Evolutionary conservation across 148 eudicot genomes (phyloP).

Genomic region (Camellia granthamiana): DNA sequence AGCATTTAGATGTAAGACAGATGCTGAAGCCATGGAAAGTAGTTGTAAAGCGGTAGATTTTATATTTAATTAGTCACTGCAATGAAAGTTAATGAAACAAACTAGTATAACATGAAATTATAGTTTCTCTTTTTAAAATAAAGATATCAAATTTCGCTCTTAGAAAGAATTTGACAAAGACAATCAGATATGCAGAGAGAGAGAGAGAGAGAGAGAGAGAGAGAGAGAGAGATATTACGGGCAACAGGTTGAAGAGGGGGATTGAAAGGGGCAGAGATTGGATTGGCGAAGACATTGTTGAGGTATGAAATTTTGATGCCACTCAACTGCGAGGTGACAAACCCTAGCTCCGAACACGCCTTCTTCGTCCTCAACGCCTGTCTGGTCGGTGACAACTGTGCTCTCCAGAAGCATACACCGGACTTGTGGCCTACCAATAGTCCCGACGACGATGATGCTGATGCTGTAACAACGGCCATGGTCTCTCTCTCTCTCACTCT

Average conservation of each 20-base stretch:
- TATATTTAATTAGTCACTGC: too few relatives aligned
- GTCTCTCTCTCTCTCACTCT: neutral
- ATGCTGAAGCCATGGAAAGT: too few relatives aligned
- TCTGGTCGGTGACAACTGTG: conserved; percentile 16
- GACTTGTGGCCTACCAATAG: conserved; percentile 26
- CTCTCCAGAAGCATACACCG: conserved; percentile 20
- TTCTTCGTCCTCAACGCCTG: conserved; percentile 17
- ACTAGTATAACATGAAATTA: too few relatives aligned
- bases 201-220: neutral
- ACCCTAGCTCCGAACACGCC: conserved; percentile 38
- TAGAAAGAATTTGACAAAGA: too few relatives aligned
- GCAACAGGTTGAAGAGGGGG: conserved; percentile 44
- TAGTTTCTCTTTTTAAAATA: too few relatives aligned
- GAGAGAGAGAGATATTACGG: conserved; percentile 35
- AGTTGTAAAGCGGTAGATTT: too few relatives aligned
- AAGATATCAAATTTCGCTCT: too few relatives aligned
- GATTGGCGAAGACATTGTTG: conserved; percentile 16
- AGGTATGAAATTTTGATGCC: conserved; percentile 39
- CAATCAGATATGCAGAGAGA: too few relatives aligned
- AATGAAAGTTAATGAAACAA: too few relatives aligned
- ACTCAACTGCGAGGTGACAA: conserved; percentile 49
- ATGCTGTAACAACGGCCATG: conserved; percentile 30
- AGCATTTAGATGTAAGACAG: too few relatives aligned
- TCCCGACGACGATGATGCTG: conserved; percentile 16
- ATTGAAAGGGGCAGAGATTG: conserved; percentile 30